Percentiles rank a stretch among this genome's conserved stretches.
Conservation (phyloP, 1,284 basidiomycete species). For the Wallemia ichthyophaga region DNA sequence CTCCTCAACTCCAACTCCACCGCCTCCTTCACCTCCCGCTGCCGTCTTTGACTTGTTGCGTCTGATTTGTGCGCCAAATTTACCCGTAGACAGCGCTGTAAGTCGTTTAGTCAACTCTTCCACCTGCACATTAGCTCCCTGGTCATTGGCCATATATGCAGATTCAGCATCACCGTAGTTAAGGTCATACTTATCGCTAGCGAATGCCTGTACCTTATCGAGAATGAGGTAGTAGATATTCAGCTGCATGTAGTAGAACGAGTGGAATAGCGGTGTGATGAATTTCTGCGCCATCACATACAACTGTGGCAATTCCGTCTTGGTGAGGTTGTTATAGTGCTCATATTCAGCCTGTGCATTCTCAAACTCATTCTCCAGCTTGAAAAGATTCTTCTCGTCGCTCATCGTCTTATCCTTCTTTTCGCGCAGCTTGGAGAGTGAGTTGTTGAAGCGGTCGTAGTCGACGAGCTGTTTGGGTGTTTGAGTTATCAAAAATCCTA, state of each 20-base stretch:
- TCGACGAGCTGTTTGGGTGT: constrained; percentile 36
- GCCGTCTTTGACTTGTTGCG: background rate
- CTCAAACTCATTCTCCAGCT: constrained; percentile 96
- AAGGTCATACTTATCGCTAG: constrained; percentile 52
- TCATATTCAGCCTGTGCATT: constrained; percentile 83
- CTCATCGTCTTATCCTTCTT: constrained; percentile 86
- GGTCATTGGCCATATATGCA: constrained; percentile 47
- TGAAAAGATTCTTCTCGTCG: constrained; percentile 85
- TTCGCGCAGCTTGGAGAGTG: constrained; percentile 71
- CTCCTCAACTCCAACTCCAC: background rate
- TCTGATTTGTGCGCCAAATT: background rate
- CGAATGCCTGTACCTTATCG: constrained; percentile 68
- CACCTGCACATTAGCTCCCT: constrained; percentile 42
- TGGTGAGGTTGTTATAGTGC: constrained; percentile 72
- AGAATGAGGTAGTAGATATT: constrained; percentile 82
- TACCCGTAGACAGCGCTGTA: background rate
- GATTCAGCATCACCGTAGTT: constrained; percentile 37
- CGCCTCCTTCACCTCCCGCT: background rate
- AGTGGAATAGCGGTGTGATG: constrained; percentile 86
- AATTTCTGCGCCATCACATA: constrained; percentile 61
- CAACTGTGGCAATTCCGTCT: constrained; percentile 75
- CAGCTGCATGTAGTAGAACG: constrained; percentile 98
- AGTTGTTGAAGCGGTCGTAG: constrained; percentile 88
- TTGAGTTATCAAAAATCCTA: background rate
- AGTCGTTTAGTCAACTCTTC: constrained; percentile 28